Percentiles rank a stretch among this genome's conserved stretches.
phyloP scores from a whole-genome alignment of 257 asterid species.

The Marsdenia floribunda region DNA sequence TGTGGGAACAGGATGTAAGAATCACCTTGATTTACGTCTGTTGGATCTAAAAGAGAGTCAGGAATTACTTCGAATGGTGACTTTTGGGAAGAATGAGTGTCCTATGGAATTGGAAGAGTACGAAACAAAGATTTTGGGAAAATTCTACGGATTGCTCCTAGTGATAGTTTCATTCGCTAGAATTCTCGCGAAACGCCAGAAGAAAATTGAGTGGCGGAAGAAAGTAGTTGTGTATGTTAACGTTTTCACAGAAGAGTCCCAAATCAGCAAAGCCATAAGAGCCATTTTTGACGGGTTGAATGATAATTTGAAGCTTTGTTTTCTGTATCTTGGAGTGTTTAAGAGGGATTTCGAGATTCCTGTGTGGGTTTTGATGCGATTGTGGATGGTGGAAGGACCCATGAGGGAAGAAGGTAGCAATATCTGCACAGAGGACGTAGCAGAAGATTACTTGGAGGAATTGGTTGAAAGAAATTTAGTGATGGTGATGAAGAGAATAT shows the following conservation, averaged over 20 bases:
- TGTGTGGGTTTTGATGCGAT: constrained; percentile 12
- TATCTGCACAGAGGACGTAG: constrained; percentile 13
- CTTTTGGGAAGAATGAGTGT: neutral
- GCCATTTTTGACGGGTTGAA: too few relatives aligned
- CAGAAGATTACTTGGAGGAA: constrained; percentile 14
- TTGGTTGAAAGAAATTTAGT: constrained; percentile 19
- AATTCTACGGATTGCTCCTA: constrained; percentile 4
- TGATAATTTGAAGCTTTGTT: constrained; percentile 15
- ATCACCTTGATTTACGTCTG: neutral
- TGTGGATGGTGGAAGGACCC: constrained; percentile 31
- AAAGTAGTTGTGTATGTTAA: constrained; percentile 9
- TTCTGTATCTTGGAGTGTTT: constrained; percentile 25
- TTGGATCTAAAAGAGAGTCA: too few relatives aligned
- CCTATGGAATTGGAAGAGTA: neutral
- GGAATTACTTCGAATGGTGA: constrained; percentile 11
- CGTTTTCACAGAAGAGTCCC: neutral
- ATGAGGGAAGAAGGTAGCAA: neutral
- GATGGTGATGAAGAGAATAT: neutral
- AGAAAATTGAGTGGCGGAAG: constrained; percentile 12
- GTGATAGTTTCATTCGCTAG: constrained; percentile 25
- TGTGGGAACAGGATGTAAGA: neutral
- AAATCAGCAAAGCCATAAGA: too few relatives aligned
- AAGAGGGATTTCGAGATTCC: constrained; percentile 16
- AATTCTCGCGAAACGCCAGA: neutral
- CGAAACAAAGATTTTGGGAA: neutral